phyloP scores from a whole-genome alignment of 768 basidiomycete genomes.

The Ramaria rubella region DNA sequence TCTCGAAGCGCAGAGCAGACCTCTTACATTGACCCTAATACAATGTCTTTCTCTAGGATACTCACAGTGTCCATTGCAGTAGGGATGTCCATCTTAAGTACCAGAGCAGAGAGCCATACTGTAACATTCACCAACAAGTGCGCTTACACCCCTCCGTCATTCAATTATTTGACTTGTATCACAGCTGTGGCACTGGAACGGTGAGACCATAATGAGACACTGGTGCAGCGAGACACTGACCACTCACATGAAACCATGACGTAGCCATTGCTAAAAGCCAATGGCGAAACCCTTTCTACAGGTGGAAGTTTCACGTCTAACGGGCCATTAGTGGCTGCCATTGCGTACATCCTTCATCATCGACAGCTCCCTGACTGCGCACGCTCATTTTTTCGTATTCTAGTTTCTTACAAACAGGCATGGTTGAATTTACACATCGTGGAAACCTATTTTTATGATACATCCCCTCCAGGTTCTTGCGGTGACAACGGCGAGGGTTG shows the following conservation, averaged over 20 bases:
- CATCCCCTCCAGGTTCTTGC: constrained; percentile 32
- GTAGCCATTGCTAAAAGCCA: constrained; percentile 35
- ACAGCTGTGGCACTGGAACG: constrained; percentile 35
- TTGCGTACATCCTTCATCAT: constrained; percentile 38
- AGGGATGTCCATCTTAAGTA: too few species aligned
- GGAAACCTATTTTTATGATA: background rate
- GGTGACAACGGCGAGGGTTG: constrained; percentile 42
- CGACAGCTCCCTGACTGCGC: constrained; percentile 24
- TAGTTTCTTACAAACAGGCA: constrained; percentile 16
- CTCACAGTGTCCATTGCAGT: too few species aligned
- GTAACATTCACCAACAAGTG: constrained; percentile 41
- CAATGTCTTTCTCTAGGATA: too few species aligned
- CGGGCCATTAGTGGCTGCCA: constrained; percentile 30
- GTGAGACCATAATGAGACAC: constrained; percentile 20
- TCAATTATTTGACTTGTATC: background rate
- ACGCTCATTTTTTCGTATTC: constrained; percentile 2
- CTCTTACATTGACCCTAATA: too few species aligned
- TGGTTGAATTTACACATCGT: background rate
- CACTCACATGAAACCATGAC: background rate
- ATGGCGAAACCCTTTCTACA: constrained; percentile 33
- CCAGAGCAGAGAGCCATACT: constrained; percentile 29
- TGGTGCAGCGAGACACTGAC: too few species aligned
- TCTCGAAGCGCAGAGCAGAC: too few species aligned
- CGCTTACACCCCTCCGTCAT: background rate
- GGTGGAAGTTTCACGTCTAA: constrained; percentile 31